Percentiles rank a stretch among this genome's conserved stretches.
phyloP scores from a whole-genome alignment of 495 filamentous ascomycete species.

The Jackrogersella multiformis region DNA sequence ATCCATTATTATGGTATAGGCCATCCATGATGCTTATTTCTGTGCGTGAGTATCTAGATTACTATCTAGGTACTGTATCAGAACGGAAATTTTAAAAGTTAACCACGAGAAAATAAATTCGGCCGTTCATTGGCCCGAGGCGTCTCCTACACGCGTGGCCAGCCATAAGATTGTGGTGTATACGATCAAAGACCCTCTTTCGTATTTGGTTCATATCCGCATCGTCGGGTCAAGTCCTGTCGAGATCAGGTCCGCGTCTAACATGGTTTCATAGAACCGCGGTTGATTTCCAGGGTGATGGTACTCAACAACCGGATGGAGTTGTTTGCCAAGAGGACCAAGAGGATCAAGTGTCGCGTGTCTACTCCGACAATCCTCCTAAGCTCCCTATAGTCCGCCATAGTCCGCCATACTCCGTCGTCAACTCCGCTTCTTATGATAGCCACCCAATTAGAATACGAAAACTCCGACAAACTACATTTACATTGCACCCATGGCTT shows the following conservation, averaged over 20 bases:
- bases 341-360: constrained; percentile 6
- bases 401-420: constrained; percentile 28
- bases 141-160: neutral
- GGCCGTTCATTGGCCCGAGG: neutral
- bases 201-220: constrained; percentile 2
- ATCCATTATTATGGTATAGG: constrained; percentile 27
- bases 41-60: neutral
- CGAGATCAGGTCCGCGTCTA: neutral
- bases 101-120: neutral
- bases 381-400: neutral
- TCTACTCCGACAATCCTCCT: constrained; percentile 14
- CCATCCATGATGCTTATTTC: constrained; percentile 28
- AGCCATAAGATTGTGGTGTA: constrained; percentile 1
- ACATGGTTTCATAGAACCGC: constrained; percentile 18
- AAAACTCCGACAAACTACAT: constrained; percentile 15
- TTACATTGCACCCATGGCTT: too few relatives aligned
- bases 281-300: neutral
- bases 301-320: neutral
- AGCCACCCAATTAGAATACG: constrained; percentile 16
- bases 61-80: neutral
- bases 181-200: constrained; percentile 5
- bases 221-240: constrained; percentile 22
- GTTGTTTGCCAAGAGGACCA: constrained; percentile 21
- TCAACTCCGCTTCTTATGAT: neutral
- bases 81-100: neutral